Evolutionary conservation across 139 green algal species (phyloP), one percentile per base, ranked within the genome.

Genomic region (Haematococcus sp.): DNA sequence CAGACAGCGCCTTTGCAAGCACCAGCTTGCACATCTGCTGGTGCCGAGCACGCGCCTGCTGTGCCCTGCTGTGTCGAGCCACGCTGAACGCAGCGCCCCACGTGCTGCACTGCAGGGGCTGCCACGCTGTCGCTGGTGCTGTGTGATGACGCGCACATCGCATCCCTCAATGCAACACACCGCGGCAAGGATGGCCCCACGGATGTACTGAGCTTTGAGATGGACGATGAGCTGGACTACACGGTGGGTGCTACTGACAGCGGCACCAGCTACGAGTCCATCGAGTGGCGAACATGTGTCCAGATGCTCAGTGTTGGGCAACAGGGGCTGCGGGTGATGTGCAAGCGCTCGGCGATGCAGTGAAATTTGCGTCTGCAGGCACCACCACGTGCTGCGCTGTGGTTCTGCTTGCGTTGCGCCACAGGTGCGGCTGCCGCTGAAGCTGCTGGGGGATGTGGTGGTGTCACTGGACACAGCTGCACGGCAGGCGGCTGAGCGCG

Each of bases 191-290:
- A 93, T 25, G 58, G 34, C 0, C 74, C 95, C 17, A 98, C 95
- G 15, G 95, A 98, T 76, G 95, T 98, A 59, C 87, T 98, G 55
- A 96, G 92, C 0, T 98, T 98, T 80, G 84, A 94, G 59, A 84
- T 96, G 75, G 80, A 67, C 2, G 87, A 92, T 25, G 82, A 90
- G 0, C 63, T 89, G 27, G 82, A 85, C 19, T 75, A 72, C 51
- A 73, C 71, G 67, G 78, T 83, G 46, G 19, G 55, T 9, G 51
- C 40, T n/a, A n/a, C n/a, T n/a, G n/a, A n/a, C n/a, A n/a, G n/a
- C n/a, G n/a, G n/a, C n/a, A n/a, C n/a, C n/a, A n/a, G n/a, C n/a
- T n/a, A n/a, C n/a, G n/a, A n/a, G n/a, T n/a, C n/a, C n/a, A n/a
- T n/a, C n/a, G n/a, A n/a, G n/a, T n/a, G n/a, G n/a, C n/a, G n/a